These are phyloP conservation scores for Aphanoascus verrucosus DNA, from an alignment of 2,329 filamentous ascomycete genomes.

Conservation along the genomic window DNA sequence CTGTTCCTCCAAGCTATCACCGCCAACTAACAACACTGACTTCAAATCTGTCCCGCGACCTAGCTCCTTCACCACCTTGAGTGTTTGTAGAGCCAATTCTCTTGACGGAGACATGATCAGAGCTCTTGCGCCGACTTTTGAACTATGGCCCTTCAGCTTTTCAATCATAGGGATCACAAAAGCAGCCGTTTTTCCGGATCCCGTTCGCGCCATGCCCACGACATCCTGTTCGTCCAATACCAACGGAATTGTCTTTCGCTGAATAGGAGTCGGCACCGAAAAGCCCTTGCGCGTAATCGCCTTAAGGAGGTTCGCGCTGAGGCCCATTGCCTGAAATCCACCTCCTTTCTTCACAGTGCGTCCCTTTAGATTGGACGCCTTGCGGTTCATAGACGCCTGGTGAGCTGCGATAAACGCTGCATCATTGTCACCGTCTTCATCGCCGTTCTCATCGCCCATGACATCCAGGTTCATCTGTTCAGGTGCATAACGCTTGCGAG, in stretches of 20 bases:
- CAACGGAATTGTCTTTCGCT: constrained; percentile 89
- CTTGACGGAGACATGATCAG: constrained; percentile 85
- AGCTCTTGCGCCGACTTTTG: constrained; percentile 72
- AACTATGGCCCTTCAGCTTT: constrained; percentile 76
- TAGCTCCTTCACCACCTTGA: constrained; percentile 94
- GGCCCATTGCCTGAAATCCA: constrained; percentile 89
- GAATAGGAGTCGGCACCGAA: constrained; percentile 90
- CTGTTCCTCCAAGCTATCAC: constrained; percentile 91
- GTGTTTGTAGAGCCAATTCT: constrained; percentile 85
- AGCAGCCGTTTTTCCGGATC: constrained; percentile 94
- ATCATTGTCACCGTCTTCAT: constrained; percentile 54
- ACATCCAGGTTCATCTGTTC: constrained; percentile 39
- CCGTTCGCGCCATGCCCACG: constrained; percentile 98
- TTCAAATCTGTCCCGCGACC: constrained; percentile 82
- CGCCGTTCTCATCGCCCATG: constrained; percentile 43
- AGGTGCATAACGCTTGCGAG: constrained; percentile 35
- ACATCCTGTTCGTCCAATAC: constrained; percentile 85
- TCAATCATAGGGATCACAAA: constrained; percentile 99
- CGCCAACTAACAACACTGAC: constrained; percentile 81
- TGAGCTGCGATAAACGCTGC: constrained; percentile 83
- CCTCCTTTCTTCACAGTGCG: constrained; percentile 87
- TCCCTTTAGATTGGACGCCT: constrained; percentile 69
- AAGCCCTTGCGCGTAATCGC: constrained; percentile 92
- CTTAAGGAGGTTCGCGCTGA: constrained; percentile 74
- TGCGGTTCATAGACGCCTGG: constrained; percentile 80